These are phyloP conservation scores for Penicillium expansum DNA, from an alignment of 2,329 filamentous ascomycete species.

Conservation along the genomic window DNA sequence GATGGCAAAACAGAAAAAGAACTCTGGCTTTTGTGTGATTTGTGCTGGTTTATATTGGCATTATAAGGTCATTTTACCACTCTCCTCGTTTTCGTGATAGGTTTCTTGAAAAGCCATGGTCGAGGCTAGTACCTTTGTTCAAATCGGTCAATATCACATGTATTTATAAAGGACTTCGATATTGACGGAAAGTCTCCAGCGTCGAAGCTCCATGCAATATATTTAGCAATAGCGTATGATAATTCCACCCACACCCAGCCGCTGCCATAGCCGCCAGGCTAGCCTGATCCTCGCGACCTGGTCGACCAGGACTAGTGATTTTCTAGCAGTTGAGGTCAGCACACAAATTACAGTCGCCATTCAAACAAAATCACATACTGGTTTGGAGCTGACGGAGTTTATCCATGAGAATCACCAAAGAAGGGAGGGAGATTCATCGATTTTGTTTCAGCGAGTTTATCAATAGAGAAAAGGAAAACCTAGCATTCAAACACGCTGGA, in stretches of 20 bases:
- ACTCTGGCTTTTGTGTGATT: neutral
- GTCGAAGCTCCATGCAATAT: slow-evolving; percentile 28
- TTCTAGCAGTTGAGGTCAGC: too few relatives aligned
- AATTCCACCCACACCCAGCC: slow-evolving; percentile 45
- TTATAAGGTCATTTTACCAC: neutral
- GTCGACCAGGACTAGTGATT: too few relatives aligned
- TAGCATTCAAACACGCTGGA: too few relatives aligned
- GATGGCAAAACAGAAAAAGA: neutral
- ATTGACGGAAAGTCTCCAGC: neutral
- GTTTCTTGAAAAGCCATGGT: neutral
- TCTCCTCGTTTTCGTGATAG: neutral
- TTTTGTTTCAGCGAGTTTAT: too few relatives aligned
- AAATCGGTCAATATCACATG: neutral
- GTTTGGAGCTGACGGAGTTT: too few relatives aligned
- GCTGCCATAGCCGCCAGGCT: slow-evolving; percentile 47
- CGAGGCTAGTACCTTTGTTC: neutral
- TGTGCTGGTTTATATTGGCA: neutral
- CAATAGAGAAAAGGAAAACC: too few relatives aligned
- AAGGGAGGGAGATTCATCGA: too few relatives aligned
- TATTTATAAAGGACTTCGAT: neutral
- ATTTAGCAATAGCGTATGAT: slow-evolving; percentile 36
- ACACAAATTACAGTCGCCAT: too few relatives aligned
- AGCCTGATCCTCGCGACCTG: too few relatives aligned
- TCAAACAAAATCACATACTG: too few relatives aligned
- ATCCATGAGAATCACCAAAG: too few relatives aligned